These are phyloP conservation scores for Mycena venus DNA, from an alignment of 768 basidiomycete species.

Conservation along the genomic window DNA sequence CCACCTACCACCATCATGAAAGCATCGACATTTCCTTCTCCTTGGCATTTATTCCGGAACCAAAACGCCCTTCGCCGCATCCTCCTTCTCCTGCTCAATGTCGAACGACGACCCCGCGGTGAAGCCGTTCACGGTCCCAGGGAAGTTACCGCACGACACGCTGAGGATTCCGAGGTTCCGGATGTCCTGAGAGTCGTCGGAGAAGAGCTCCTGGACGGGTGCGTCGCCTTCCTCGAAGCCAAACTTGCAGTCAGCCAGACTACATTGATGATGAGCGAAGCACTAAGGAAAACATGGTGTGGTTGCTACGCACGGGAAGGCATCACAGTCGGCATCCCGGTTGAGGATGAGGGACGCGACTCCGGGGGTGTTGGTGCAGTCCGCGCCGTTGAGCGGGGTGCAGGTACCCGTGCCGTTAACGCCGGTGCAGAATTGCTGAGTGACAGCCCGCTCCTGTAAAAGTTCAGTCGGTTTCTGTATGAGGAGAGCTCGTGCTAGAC, in stretches of 20 bases:
- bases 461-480: background rate
- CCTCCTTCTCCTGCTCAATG: background rate
- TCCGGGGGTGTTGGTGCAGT: slow-evolving; percentile 14
- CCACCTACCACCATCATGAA: too few species aligned
- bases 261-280: background rate
- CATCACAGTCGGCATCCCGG: background rate
- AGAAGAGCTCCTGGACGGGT: background rate
- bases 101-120: background rate
- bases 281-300: background rate
- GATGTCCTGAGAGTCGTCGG: background rate
- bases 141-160: background rate
- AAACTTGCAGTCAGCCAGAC: background rate
- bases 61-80: background rate
- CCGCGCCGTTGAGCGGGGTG: background rate
- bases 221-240: background rate
- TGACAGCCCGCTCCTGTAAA: background rate
- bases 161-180: background rate
- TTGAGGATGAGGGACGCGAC: background rate
- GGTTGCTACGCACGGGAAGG: background rate
- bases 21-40: too few species aligned
- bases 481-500: background rate
- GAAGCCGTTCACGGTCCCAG: slow-evolving; percentile 8
- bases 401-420: background rate
- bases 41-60: background rate
- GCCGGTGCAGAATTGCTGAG: background rate